These are phyloP conservation scores for Podospora bellae-mahoneyi DNA, from an alignment of 495 filamentous ascomycete species.

Conservation along the genomic window DNA sequence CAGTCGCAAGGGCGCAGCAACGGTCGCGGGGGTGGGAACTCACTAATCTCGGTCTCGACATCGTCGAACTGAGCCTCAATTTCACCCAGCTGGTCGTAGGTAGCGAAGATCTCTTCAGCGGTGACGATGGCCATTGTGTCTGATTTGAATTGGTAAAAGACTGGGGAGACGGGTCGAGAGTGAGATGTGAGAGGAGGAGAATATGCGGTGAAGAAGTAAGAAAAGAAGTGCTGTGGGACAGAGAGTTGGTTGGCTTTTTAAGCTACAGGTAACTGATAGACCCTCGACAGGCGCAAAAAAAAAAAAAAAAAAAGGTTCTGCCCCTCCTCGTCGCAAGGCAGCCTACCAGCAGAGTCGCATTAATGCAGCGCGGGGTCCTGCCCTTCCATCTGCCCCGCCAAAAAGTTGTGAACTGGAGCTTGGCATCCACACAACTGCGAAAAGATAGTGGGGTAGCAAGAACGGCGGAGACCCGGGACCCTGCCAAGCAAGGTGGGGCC, in stretches of 20 bases:
- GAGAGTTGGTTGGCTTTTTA: not conserved
- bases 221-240: not conserved
- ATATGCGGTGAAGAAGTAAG: not conserved
- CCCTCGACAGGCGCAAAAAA: not conserved
- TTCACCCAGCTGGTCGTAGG: slow-evolving; percentile 56
- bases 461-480: slow-evolving; percentile 8
- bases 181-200: not conserved
- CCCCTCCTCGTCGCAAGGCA: slow-evolving; percentile 4
- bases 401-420: not conserved
- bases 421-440: slow-evolving; percentile 1
- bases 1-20: not conserved
- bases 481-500: slow-evolving; percentile 11
- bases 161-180: not conserved
- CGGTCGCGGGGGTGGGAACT: slow-evolving; percentile 26
- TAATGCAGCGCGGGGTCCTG: slow-evolving; percentile 13
- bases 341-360: slow-evolving; percentile 5
- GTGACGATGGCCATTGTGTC: slow-evolving; percentile 42
- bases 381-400: not conserved
- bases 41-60: slow-evolving; percentile 66
- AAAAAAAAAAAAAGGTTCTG: slow-evolving; percentile 5
- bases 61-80: slow-evolving; percentile 70
- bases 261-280: slow-evolving; percentile 1
- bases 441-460: slow-evolving; percentile 2
- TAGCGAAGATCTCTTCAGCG: slow-evolving; percentile 41
- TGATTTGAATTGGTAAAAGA: slow-evolving; percentile 7